Evolutionary conservation across 2,329 filamentous ascomycete species (phyloP), one percentile per base, ranked within the genome.

Genomic region (Falciphora oryzae): DNA sequence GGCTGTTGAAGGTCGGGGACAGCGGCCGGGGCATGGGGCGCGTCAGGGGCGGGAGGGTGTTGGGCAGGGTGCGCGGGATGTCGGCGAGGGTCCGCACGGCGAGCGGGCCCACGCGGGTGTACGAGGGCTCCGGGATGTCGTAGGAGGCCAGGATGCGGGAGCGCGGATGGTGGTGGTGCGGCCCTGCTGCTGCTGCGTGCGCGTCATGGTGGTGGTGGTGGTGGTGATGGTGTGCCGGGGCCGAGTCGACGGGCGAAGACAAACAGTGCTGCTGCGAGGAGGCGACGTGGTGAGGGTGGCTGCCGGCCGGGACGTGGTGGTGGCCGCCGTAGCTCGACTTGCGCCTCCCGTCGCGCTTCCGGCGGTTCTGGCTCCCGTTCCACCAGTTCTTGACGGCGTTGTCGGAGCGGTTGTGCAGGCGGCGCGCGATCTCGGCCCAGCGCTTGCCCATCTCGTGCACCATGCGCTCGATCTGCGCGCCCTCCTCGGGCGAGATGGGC

Each of bases 341-440:
- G 68, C 74, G 74, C 53, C 79, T 76, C 67, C 78, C 74, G 63
- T 80, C 75, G 69, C 87, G 80, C 72, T 81, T 83, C 71, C 89
- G 84, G 72, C 93, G 87, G 79, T 97, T 97, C 83, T 93, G 90
- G 74, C 89, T 91, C 62, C 93, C 93, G 74, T 97, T 97, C 91
- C 91, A 97, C 92, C 93, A 97, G 77, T 97, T 97, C 85, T 97
- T 97, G 68, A 97, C 92, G 32, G 92, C 90, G 73, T 97, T 97
- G 80, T 97, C 93, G 75, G 93, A 96, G 72, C 93, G 89, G 68
- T 92, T 92, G 64, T 89, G 84, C 27, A 97, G 83, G 59, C 87
- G 83, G 69, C 93, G 85, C 59, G 93, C 92, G 73, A 97, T 97
- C 74, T 97, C 92, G 2, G 93, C 93, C 93, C 93, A 97, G 65